These are phyloP conservation scores for Fragilaria crotonensis DNA, from an alignment of 108 stramenopile genomes.

Conservation along the genomic window DNA sequence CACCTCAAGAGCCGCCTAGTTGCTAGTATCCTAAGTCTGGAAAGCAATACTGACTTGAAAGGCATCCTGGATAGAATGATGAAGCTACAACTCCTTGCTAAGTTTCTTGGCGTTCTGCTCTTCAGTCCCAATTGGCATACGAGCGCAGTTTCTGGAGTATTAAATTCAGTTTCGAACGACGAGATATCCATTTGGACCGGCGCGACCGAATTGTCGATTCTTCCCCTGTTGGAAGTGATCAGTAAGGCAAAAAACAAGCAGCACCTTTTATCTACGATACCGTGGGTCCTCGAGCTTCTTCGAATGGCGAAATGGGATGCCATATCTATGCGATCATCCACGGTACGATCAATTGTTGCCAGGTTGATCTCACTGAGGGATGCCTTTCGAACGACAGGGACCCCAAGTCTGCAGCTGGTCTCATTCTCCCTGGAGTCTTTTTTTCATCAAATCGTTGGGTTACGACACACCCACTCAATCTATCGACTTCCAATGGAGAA, in stretches of 20 bases:
- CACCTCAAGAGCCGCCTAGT: slow-evolving; percentile 33
- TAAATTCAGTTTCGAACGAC: not conserved
- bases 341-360: too few relatives aligned
- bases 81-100: slow-evolving; percentile 52
- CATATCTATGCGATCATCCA: slow-evolving; percentile 28
- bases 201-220: slow-evolving; percentile 4
- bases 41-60: slow-evolving; percentile 25
- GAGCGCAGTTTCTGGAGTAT: not conserved
- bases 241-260: slow-evolving; percentile 31
- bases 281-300: slow-evolving; percentile 66
- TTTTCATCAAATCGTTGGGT: slow-evolving; percentile 44
- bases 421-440: slow-evolving; percentile 43
- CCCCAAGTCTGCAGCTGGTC: slow-evolving; percentile 19
- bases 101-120: slow-evolving; percentile 66
- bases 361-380: too few relatives aligned
- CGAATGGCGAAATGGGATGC: slow-evolving; percentile 72
- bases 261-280: slow-evolving; percentile 27
- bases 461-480: too few relatives aligned
- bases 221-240: slow-evolving; percentile 29
- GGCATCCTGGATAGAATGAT: slow-evolving; percentile 30
- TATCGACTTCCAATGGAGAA: slow-evolving; percentile 21
- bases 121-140: slow-evolving; percentile 73
- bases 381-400: too few relatives aligned
- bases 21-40: slow-evolving; percentile 10
- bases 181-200: not conserved